Evolutionary conservation across 352 stramenopile species (phyloP), one percentile per base, ranked within the genome.

Genomic region (Pythium folliculosum): DNA sequence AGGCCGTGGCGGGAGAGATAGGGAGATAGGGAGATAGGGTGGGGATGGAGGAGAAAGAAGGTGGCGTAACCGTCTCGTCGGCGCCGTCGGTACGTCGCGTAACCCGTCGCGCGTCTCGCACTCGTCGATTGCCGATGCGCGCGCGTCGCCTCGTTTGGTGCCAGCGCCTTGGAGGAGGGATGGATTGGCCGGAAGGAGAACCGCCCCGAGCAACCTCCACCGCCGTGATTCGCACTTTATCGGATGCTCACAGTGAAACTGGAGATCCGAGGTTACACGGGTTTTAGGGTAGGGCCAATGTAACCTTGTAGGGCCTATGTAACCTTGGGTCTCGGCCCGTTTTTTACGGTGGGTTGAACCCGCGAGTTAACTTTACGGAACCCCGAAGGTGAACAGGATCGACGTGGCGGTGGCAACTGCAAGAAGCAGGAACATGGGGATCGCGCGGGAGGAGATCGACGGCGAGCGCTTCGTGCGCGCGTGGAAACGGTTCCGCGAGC

Each of bases 381-480:
- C 13, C 14, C 5, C 2, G 17, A 52, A 52, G 25, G 25, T 12
- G 47, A n/a, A 30, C 25, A 25, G 47, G 47, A 30, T 52, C 47
- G 52, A 40, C 32, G 40, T 59, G 52, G 43, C 3, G 13, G 25
- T 13, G 19, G 9, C 2, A 57, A 59, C 52, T 35, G 17, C 32
- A 35, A 17, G 40, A 32, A 10, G 38, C 40, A 23, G 12, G 6
- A 25, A 40, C 13, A 69, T 70, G 64, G 64, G 55, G 9, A 50
- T 65, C 3, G 38, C 25, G 27, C 17, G 37, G n/a, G 51, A 66
- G 45, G 19, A 58, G 47, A 23, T 89, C 12, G 70, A 86, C 63
- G 86, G 79, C 55, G 70, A 79, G 56, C 84, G 84, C 52, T 91
- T 92, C 63, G 52, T 91, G 57, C 67, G 62, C 56, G 82, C 84